Percentiles rank a stretch among this genome's conserved stretches.
phyloP scores from a whole-genome alignment of 257 asterid species.

The Striga asiatica region DNA sequence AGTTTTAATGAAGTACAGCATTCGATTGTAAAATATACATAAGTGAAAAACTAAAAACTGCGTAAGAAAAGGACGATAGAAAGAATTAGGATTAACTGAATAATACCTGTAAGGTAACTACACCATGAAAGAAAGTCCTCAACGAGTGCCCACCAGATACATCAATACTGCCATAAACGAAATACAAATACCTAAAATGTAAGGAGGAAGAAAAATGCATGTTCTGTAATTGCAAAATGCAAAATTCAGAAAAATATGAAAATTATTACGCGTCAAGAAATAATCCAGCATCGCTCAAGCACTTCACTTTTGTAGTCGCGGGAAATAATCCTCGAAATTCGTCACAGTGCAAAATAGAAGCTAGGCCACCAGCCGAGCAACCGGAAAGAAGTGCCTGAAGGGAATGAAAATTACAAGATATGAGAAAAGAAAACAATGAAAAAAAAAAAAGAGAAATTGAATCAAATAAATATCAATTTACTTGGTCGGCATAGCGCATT shows the following conservation, averaged over 20 bases:
- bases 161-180: constrained; percentile 38
- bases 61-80: no score
- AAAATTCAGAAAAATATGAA: background rate
- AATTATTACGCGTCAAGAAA: constrained; percentile 89
- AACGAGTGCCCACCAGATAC: constrained; percentile 61
- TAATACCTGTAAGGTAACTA: constrained; percentile 54
- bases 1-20: no score
- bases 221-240: background rate
- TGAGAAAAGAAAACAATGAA: background rate
- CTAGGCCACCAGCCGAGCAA: constrained; percentile 99
- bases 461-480: constrained; percentile 17
- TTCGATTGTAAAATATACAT: no score
- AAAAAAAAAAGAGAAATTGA: background rate
- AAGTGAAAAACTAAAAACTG: no score
- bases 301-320: constrained; percentile 66
- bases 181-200: background rate
- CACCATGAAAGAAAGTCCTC: constrained; percentile 48
- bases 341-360: constrained; percentile 85
- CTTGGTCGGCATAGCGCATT: constrained; percentile 70
- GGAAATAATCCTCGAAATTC: constrained; percentile 50
- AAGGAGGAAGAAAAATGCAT: background rate
- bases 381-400: constrained; percentile 94
- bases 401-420: background rate
- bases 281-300: constrained; percentile 89
- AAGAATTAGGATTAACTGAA: background rate